Evolutionary conservation across 176 grass and related monocot genomes (phyloP).

Genomic region (Musa beccarii): DNA sequence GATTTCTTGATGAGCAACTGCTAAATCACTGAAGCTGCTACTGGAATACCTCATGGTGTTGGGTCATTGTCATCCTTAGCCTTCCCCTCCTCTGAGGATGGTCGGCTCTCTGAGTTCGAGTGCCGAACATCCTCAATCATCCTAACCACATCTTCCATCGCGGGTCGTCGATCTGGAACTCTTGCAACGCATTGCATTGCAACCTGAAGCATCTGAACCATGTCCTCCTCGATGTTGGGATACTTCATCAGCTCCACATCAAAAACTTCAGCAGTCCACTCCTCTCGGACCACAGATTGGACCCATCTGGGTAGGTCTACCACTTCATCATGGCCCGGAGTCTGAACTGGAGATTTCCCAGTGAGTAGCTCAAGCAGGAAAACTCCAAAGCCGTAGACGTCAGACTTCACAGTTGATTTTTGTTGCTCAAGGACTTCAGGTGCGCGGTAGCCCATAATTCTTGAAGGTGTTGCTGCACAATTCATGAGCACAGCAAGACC

Average conservation of each 20-base stretch:
- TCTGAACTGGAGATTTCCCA: conserved; percentile 72
- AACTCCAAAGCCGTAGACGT: conserved; percentile 87
- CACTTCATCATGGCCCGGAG: conserved; percentile 42
- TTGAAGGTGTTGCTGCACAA: conserved; percentile 21
- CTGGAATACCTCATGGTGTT: not conserved
- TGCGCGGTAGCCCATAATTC: conserved; percentile 59
- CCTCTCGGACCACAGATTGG: conserved; percentile 87
- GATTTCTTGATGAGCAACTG: too few species aligned
- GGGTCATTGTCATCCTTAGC: conserved; percentile 16
- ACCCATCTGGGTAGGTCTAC: conserved; percentile 76
- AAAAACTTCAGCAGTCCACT: conserved; percentile 93
- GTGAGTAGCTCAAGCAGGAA: conserved; percentile 82
- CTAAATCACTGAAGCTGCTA: too few species aligned
- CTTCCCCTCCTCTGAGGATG: conserved; percentile 40
- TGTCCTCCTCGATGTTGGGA: conserved; percentile 81
- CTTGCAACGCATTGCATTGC: conserved; percentile 68
- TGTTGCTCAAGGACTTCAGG: conserved; percentile 72
- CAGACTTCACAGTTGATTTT: conserved; percentile 64
- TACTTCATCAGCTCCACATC: conserved; percentile 75
- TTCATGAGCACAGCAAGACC: conserved; percentile 68
- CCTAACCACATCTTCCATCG: conserved; percentile 73
- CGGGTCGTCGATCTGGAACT: conserved; percentile 45
- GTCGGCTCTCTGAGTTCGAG: conserved; percentile 40
- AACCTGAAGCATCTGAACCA: conserved; percentile 94
- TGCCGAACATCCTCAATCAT: conserved; percentile 52